Percentiles rank a stretch among this genome's conserved stretches.
These are phyloP conservation scores for Podochytrium sp. DNA, from an alignment of 192 early-diverging fungal genomes.

Conservation along the genomic window DNA sequence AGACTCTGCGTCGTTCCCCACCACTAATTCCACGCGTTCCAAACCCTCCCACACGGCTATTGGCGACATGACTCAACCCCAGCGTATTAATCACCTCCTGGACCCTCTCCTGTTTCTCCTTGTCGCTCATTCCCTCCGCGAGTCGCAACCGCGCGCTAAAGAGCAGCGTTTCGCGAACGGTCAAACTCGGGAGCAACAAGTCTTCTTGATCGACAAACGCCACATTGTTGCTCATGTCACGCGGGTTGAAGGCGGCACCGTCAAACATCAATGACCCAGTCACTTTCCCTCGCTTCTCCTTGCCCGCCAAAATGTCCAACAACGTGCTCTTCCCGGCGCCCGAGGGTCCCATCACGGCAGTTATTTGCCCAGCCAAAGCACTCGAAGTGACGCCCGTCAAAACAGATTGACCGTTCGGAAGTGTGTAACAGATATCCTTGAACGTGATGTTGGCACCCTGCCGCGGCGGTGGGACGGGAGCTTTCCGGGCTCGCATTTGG, in stretches of 20 bases:
- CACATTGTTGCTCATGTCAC: constrained; percentile 23
- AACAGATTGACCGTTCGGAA: constrained; percentile 53
- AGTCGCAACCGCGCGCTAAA: constrained; percentile 80
- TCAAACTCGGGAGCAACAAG: constrained; percentile 54
- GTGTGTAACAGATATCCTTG: constrained; percentile 32
- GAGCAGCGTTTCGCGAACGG: constrained; percentile 76
- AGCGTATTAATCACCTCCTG: constrained; percentile 68
- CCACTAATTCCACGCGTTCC: constrained; percentile 49
- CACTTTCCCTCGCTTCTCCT: constrained; percentile 48
- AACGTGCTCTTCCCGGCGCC: constrained; percentile 90
- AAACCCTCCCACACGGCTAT: constrained; percentile 53
- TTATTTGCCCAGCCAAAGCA: constrained; percentile 70
- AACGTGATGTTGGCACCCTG: constrained; percentile 40
- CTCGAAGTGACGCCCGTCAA: constrained; percentile 71
- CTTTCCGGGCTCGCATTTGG: constrained; percentile 12
- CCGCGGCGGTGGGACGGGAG: constrained; percentile 28
- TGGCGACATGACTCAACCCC: constrained; percentile 63
- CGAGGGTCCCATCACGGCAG: constrained; percentile 90
- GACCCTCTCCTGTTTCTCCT: constrained; percentile 64
- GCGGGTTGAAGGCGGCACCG: constrained; percentile 16
- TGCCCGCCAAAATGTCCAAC: constrained; percentile 79
- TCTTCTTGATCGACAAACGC: constrained; percentile 62
- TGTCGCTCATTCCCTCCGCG: constrained; percentile 52
- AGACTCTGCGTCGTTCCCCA: constrained; percentile 62
- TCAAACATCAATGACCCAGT: constrained; percentile 44